phyloP scores from a whole-genome alignment of 257 asterid species.

The Penstemon eatonii region DNA sequence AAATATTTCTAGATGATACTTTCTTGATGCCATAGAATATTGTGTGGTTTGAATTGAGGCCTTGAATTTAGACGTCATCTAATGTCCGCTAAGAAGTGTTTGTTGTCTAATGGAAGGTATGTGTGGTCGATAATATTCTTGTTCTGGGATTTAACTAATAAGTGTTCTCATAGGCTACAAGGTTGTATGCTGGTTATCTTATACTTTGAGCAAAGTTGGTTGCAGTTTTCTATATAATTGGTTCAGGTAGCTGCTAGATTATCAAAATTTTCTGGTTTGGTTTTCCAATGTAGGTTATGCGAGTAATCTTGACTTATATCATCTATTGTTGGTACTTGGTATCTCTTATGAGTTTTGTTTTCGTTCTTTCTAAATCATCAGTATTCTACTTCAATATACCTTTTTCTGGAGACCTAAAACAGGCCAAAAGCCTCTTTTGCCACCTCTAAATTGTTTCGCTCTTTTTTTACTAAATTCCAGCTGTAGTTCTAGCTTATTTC shows the following conservation, averaged over 20 bases:
- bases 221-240: background rate
- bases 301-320: background rate
- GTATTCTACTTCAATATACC: background rate
- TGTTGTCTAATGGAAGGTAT: background rate
- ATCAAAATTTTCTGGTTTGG: background rate
- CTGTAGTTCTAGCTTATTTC: background rate
- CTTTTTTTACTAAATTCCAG: background rate
- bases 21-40: background rate
- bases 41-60: background rate
- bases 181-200: background rate
- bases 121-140: background rate
- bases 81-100: background rate
- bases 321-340: background rate
- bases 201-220: background rate
- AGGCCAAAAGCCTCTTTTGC: background rate
- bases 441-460: background rate
- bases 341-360: background rate
- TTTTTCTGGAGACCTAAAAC: constrained; percentile 8
- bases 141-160: background rate
- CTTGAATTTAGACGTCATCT: background rate
- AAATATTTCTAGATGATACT: background rate
- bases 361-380: background rate
- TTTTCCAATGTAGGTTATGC: background rate
- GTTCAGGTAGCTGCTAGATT: background rate
- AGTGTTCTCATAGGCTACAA: background rate